Evolutionary conservation across 2,329 filamentous ascomycete genomes (phyloP).

Genomic region (Huntiella decipiens): DNA sequence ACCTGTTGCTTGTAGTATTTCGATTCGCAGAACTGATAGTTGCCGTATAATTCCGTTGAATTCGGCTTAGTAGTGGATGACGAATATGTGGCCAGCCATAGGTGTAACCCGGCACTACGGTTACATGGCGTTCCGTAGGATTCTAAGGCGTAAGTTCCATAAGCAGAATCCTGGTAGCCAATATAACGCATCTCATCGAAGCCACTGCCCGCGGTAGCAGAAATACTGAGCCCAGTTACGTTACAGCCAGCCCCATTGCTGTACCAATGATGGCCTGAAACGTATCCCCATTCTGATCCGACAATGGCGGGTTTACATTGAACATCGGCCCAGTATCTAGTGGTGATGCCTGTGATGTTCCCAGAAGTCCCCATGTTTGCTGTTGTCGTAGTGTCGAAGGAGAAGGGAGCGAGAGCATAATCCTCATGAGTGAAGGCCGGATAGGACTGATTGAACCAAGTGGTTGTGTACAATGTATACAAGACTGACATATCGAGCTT

Average conservation of each 20-base stretch:
- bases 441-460: slow-evolving; percentile 25
- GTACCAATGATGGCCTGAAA: not conserved
- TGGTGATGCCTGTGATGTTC: slow-evolving; percentile 17
- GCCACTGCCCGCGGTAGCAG: too few relatives aligned
- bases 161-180: slow-evolving; percentile 22
- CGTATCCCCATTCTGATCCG: not conserved
- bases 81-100: slow-evolving; percentile 22
- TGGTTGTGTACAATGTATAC: slow-evolving; percentile 26
- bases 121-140: slow-evolving; percentile 9
- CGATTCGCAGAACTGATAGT: slow-evolving; percentile 24
- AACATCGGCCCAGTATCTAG: slow-evolving; percentile 20
- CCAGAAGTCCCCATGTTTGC: slow-evolving; percentile 1
- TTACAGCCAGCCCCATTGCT: not conserved
- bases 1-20: slow-evolving; percentile 28
- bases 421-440: slow-evolving; percentile 25
- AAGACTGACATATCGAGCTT: slow-evolving; percentile 20
- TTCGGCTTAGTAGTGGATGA: not conserved
- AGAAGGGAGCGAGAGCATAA: slow-evolving; percentile 26
- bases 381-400: slow-evolving; percentile 6
- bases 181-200: slow-evolving; percentile 20
- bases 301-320: slow-evolving; percentile 20
- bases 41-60: slow-evolving; percentile 13
- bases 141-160: slow-evolving; percentile 17
- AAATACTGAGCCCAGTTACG: not conserved
- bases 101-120: slow-evolving; percentile 16